Conservation (phyloP, 2,329 filamentous ascomycete species). For the Fusarium haematococcum region DNA sequence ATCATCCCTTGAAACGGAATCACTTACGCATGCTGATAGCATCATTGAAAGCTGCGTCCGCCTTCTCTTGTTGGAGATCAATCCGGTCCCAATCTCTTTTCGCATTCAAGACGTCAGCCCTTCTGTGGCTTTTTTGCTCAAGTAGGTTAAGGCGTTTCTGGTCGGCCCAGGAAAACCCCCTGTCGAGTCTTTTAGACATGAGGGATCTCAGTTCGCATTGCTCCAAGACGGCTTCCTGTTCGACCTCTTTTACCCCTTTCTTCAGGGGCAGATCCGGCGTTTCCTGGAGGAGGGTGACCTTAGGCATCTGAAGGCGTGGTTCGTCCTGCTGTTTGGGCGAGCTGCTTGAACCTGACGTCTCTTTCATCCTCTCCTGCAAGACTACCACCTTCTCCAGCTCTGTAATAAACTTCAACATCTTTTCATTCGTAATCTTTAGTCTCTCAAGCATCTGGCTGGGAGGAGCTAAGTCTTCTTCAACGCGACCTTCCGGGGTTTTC, state of each 20-base stretch:
- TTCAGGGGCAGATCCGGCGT: background rate
- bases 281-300: background rate
- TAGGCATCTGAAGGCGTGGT: background rate
- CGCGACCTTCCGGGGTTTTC: too few species aligned
- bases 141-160: background rate
- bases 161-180: background rate
- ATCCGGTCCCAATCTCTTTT: background rate
- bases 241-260: background rate
- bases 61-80: background rate
- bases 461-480: too few species aligned
- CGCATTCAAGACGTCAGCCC: background rate
- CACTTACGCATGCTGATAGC: background rate
- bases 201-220: background rate
- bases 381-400: too few species aligned
- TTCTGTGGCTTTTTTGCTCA: background rate
- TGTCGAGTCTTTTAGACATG: background rate
- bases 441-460: too few species aligned
- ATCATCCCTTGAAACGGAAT: background rate
- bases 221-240: background rate
- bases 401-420: too few species aligned
- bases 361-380: too few species aligned
- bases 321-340: background rate
- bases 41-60: too few species aligned
- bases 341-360: background rate
- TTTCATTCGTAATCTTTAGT: too few species aligned